phyloP scores from a whole-genome alignment of 371 early-diverging fungal genomes.

The Rhizopus delemar region DNA sequence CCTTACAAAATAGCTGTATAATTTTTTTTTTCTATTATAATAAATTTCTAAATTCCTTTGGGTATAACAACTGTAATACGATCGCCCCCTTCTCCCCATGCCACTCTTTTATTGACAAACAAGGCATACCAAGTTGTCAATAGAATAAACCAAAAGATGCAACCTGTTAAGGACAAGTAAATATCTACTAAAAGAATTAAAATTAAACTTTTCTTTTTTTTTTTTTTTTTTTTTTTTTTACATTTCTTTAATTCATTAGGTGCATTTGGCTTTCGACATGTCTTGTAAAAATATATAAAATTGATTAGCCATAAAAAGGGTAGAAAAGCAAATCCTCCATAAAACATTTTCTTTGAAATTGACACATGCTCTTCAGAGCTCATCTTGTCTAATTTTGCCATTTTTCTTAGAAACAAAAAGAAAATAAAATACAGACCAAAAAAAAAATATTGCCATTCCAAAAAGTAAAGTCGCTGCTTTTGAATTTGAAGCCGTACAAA shows the following conservation, averaged over 20 bases:
- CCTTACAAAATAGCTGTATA: slow-evolving; percentile 23
- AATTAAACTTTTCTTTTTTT: too few species aligned
- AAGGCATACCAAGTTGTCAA: slow-evolving; percentile 59
- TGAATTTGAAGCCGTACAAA: background rate
- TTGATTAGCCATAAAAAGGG: slow-evolving; percentile 66
- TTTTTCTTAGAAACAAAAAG: slow-evolving; percentile 11
- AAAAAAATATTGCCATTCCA: too few species aligned
- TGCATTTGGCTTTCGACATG: slow-evolving; percentile 33
- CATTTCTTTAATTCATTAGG: slow-evolving; percentile 52
- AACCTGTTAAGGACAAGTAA: slow-evolving; percentile 49
- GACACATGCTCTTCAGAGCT: slow-evolving; percentile 54
- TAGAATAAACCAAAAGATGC: slow-evolving; percentile 48
- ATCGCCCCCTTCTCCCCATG: slow-evolving; percentile 57
- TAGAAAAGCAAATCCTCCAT: slow-evolving; percentile 59
- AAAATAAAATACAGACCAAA: background rate
- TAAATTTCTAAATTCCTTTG: slow-evolving; percentile 45
- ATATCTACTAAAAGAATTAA: slow-evolving; percentile 38
- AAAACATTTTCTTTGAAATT: slow-evolving; percentile 61
- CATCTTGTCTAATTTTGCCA: slow-evolving; percentile 59
- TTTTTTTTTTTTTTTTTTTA: slow-evolving; percentile 21
- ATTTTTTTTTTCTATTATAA: background rate
- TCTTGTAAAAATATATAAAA: slow-evolving; percentile 55
- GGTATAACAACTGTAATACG: slow-evolving; percentile 60
- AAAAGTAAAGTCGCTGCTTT: too few species aligned
- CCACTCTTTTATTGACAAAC: slow-evolving; percentile 53